Percentiles rank a stretch among this genome's conserved stretches.
phyloP scores from a whole-genome alignment of 306 rosid genomes.

The Begonia loranthoides region DNA sequence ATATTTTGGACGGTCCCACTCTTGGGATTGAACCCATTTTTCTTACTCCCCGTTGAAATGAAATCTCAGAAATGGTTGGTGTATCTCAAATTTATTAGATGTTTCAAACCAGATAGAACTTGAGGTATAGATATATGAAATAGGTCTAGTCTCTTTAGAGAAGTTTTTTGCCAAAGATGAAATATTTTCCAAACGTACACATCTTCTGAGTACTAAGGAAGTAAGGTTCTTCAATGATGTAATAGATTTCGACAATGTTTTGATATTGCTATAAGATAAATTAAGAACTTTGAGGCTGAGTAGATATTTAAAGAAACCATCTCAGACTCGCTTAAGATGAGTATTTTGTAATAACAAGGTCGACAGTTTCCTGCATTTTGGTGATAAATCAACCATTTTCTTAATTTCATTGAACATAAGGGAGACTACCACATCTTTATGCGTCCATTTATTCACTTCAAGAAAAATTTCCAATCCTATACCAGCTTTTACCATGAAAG shows the following conservation, averaged over 20 bases:
- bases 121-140: not conserved
- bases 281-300: no score
- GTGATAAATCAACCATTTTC: no score
- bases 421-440: no score
- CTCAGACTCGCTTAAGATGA: no score
- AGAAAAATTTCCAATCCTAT: no score
- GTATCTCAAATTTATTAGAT: constrained; percentile 6
- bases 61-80: not conserved
- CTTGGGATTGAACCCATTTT: not conserved
- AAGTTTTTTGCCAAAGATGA: constrained; percentile 4
- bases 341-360: no score
- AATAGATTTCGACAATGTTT: constrained; percentile 1
- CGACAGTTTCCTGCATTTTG: no score
- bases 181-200: not conserved
- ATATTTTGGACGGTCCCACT: not conserved
- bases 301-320: no score
- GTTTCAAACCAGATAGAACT: constrained; percentile 3
- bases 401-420: no score
- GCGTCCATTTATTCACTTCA: no score
- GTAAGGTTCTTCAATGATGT: constrained; percentile 6
- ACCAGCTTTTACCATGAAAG: no score
- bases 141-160: constrained; percentile 6
- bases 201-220: not conserved
- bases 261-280: no score
- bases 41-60: not conserved